Evolutionary conservation across 352 stramenopile species (phyloP).

Genomic region (Thraustotheca clavata): DNA sequence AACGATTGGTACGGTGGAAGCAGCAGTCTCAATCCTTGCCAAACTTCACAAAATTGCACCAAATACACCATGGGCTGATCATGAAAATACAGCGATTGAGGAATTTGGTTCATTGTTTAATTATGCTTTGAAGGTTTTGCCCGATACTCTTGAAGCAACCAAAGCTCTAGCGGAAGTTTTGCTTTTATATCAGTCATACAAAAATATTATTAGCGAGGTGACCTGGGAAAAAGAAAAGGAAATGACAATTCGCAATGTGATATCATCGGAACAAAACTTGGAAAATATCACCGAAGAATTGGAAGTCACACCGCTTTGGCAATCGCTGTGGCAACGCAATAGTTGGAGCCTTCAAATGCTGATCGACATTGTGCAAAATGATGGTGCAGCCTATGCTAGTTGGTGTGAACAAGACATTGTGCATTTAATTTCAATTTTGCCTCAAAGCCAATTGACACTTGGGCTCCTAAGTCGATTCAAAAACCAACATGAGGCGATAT

Average conservation of each 20-base stretch:
- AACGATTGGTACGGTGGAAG: background rate
- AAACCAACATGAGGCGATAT: background rate
- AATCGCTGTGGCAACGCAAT: background rate
- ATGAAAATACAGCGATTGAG: background rate
- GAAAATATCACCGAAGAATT: background rate
- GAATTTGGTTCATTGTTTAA: conserved; percentile 1
- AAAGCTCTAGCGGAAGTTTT: background rate
- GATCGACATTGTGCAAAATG: background rate
- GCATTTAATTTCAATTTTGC: background rate
- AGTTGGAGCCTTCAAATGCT: background rate
- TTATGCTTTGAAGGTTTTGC: background rate
- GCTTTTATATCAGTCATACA: background rate
- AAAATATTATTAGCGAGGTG: background rate
- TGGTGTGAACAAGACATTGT: background rate
- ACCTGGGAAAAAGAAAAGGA: background rate
- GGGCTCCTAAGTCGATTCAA: background rate
- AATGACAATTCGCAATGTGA: too few relatives aligned
- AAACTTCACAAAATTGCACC: background rate
- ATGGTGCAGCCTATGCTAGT: background rate
- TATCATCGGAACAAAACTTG: background rate
- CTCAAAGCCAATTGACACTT: background rate
- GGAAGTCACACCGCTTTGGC: background rate
- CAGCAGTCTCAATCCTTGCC: background rate
- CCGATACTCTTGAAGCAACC: background rate
- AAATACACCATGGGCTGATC: background rate